phyloP scores from a whole-genome alignment of 768 basidiomycete genomes.

The Boletellus sp. region DNA sequence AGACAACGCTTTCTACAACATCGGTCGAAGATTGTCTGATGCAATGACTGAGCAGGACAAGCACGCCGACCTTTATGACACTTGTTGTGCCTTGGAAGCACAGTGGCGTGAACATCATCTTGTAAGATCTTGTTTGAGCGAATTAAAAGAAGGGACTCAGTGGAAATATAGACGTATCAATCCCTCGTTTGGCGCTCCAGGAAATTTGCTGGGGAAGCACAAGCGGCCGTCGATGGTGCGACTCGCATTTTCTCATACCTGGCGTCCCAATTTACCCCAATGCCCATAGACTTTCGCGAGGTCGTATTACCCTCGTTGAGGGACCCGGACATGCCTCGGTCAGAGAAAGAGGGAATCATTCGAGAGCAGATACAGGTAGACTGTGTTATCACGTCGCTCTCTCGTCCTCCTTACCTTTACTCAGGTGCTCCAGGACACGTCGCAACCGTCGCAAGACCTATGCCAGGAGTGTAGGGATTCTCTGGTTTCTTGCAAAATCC shows the following conservation, averaged over 20 bases:
- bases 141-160: not conserved
- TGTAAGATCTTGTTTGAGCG: not conserved
- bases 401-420: not conserved
- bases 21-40: slow-evolving; percentile 8
- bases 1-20: slow-evolving; percentile 15
- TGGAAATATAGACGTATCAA: slow-evolving; percentile 9
- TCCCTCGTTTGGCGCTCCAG: slow-evolving; percentile 19
- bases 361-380: slow-evolving; percentile 15
- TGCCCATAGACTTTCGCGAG: slow-evolving; percentile 14
- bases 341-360: slow-evolving; percentile 15
- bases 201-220: slow-evolving; percentile 19
- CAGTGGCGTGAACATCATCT: slow-evolving; percentile 15
- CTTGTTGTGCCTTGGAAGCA: slow-evolving; percentile 9
- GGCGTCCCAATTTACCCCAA: not conserved
- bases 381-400: not conserved
- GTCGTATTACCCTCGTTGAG: slow-evolving; percentile 14
- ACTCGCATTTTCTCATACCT: not conserved
- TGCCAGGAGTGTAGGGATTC: slow-evolving; percentile 17
- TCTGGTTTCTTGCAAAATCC: not conserved
- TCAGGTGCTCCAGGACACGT: slow-evolving; percentile 13
- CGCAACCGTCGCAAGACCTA: slow-evolving; percentile 16
- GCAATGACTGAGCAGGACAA: slow-evolving; percentile 6
- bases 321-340: not conserved
- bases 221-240: slow-evolving; percentile 15
- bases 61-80: slow-evolving; percentile 8